These are phyloP conservation scores for Populus alba DNA, from an alignment of 345 rosid genomes.

Conservation along the genomic window DNA sequence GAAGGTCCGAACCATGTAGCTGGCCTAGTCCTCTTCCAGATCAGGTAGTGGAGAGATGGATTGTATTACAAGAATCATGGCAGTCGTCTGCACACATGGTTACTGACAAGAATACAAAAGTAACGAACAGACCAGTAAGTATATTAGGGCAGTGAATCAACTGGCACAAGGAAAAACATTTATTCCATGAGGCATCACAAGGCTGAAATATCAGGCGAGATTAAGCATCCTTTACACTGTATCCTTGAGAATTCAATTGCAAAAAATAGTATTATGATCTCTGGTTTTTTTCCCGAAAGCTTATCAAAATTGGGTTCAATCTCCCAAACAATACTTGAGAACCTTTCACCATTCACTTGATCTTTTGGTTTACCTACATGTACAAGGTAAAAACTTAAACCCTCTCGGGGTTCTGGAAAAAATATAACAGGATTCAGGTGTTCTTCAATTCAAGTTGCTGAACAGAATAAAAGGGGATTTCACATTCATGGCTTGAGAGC, in stretches of 20 bases:
- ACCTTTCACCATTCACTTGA: constrained; percentile 1
- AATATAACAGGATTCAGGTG: constrained; percentile 5
- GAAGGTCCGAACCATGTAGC: too few species aligned
- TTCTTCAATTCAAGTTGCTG: constrained; percentile 7
- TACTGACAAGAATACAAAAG: background rate
- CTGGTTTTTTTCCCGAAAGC: background rate
- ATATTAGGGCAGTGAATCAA: background rate
- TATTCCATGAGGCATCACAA: background rate
- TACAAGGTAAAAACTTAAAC: constrained; percentile 8
- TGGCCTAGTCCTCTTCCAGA: background rate
- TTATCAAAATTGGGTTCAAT: constrained; percentile 39
- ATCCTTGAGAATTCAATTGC: background rate
- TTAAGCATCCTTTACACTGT: background rate
- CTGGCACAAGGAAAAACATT: background rate
- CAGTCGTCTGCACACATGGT: background rate
- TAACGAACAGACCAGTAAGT: background rate
- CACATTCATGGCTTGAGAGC: constrained; percentile 65
- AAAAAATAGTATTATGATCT: background rate
- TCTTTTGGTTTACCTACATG: constrained; percentile 15
- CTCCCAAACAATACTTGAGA: constrained; percentile 10
- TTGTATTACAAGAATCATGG: background rate
- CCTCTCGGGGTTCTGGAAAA: constrained; percentile 2
- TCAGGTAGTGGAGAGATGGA: background rate
- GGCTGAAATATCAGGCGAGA: background rate
- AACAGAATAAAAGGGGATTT: background rate